phyloP scores from a whole-genome alignment of 176 grass and related monocot species.

The Saccharum spontaneum region DNA sequence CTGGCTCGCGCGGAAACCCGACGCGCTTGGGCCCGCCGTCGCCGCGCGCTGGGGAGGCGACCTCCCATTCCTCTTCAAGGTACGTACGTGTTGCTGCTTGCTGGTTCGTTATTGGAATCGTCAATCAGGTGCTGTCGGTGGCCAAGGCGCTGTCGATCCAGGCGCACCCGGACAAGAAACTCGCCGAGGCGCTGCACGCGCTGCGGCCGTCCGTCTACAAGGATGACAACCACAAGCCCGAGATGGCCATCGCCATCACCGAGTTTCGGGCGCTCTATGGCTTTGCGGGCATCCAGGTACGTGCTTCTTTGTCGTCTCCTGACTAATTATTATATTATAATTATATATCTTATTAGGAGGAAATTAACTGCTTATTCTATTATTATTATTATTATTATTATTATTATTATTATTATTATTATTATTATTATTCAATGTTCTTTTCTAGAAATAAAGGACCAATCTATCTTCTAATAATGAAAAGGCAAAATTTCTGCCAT shows the following conservation, averaged over 20 bases:
- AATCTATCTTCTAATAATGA: too few species aligned
- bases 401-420: too few species aligned
- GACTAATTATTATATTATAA: too few species aligned
- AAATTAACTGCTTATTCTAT: too few species aligned
- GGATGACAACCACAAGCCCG: constrained; percentile 95
- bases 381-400: too few species aligned
- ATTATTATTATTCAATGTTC: too few species aligned
- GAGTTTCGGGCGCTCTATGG: constrained; percentile 79
- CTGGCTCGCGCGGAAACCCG: constrained; percentile 62
- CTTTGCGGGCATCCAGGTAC: too few species aligned
- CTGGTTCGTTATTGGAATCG: too few species aligned
- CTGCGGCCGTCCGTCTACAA: constrained; percentile 68
- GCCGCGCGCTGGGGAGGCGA: constrained; percentile 57
- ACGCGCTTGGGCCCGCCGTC: constrained; percentile 58
- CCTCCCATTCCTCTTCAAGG: constrained; percentile 97
- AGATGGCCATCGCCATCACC: constrained; percentile 91
- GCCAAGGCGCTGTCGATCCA: constrained; percentile 92
- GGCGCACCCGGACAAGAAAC: constrained; percentile 86
- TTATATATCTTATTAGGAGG: too few species aligned
- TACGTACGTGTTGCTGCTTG: constrained; percentile 20
- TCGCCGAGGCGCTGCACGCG: constrained; percentile 70
- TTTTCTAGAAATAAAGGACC: too few species aligned
- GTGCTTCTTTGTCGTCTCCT: too few species aligned
- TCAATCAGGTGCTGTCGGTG: constrained; percentile 65
- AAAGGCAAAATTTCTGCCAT: too few species aligned